phyloP scores from a whole-genome alignment of 495 filamentous ascomycete species.

The Penicillium chermesinum region DNA sequence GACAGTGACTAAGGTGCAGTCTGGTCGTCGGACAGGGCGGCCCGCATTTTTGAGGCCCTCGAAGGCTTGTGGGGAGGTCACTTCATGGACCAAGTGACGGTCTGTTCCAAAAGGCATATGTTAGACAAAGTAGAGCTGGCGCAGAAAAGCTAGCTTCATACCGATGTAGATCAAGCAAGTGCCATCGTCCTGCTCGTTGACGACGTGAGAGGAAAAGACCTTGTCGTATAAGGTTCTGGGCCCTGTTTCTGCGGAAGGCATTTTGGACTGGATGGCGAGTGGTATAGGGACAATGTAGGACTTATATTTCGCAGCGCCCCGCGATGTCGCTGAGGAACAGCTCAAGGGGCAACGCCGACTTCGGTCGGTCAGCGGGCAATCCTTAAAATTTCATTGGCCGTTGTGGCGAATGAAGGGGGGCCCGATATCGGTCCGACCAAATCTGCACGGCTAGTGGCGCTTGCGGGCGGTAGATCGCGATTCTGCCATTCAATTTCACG shows the following conservation, averaged over 20 bases:
- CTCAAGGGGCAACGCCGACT: constrained; percentile 38
- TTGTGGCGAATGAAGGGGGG: neutral
- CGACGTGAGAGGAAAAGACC: constrained; percentile 88
- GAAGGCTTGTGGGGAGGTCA: constrained; percentile 98
- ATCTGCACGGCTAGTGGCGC: constrained; percentile 15
- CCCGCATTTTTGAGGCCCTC: constrained; percentile 86
- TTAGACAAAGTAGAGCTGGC: neutral
- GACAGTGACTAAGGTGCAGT: constrained; percentile 93
- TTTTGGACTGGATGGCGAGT: constrained; percentile 38
- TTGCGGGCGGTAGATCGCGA: constrained; percentile 17
- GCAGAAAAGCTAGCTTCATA: constrained; percentile 26
- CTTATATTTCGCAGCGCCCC: constrained; percentile 29
- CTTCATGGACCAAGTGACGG: constrained; percentile 94
- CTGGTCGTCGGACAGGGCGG: constrained; percentile 82
- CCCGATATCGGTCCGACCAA: constrained; percentile 23
- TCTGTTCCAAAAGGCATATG: constrained; percentile 40
- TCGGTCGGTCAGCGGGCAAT: constrained; percentile 43
- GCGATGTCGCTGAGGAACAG: constrained; percentile 40
- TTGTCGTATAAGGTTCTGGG: constrained; percentile 97
- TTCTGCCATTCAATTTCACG: too few relatives aligned
- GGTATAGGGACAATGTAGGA: constrained; percentile 14
- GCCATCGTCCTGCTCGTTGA: constrained; percentile 89
- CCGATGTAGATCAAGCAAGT: constrained; percentile 91
- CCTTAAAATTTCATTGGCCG: constrained; percentile 23
- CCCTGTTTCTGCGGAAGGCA: constrained; percentile 72